These are phyloP conservation scores for Mychonastes homosphaera DNA, from an alignment of 139 green algal species.

Conservation along the genomic window DNA sequence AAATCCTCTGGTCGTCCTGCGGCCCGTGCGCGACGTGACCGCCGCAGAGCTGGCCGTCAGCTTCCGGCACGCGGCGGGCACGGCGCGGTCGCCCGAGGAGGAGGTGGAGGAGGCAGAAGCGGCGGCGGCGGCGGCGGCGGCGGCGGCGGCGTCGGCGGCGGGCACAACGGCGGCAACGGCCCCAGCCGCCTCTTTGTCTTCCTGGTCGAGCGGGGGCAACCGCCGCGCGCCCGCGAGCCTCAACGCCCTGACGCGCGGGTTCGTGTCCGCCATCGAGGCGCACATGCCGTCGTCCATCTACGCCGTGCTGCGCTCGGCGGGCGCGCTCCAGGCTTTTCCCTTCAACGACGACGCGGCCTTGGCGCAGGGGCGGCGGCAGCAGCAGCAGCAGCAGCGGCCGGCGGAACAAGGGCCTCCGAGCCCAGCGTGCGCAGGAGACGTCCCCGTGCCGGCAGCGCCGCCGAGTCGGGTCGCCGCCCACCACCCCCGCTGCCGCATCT, in stretches of 20 bases:
- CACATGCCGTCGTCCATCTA: slow-evolving; percentile 43
- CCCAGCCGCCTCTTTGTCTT: too few relatives aligned
- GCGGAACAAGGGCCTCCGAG: background rate
- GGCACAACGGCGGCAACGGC: too few relatives aligned
- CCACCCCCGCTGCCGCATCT: too few relatives aligned
- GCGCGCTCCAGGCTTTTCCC: slow-evolving; percentile 38
- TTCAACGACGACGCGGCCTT: slow-evolving; percentile 24
- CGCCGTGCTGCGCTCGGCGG: slow-evolving; percentile 39
- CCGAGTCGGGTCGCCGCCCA: too few relatives aligned
- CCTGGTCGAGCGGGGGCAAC: too few relatives aligned
- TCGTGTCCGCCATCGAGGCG: slow-evolving; percentile 37
- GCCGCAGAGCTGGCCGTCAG: slow-evolving; percentile 26
- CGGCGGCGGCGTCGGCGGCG: background rate
- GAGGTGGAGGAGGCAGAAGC: slow-evolving; percentile 1
- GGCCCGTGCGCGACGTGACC: slow-evolving; percentile 16
- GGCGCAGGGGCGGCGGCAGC: background rate
- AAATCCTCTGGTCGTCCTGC: slow-evolving; percentile 1
- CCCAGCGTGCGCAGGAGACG: background rate
- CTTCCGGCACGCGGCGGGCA: background rate
- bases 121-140: background rate
- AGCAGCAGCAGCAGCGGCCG: slow-evolving; percentile 3
- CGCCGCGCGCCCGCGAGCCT: slow-evolving; percentile 22
- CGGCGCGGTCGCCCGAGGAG: background rate
- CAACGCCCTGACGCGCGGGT: slow-evolving; percentile 38
- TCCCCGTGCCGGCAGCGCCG: too few relatives aligned